These are phyloP conservation scores for Acanthamoeba culbertsoni DNA, from an alignment of 208 protist species.

Conservation along the genomic window DNA sequence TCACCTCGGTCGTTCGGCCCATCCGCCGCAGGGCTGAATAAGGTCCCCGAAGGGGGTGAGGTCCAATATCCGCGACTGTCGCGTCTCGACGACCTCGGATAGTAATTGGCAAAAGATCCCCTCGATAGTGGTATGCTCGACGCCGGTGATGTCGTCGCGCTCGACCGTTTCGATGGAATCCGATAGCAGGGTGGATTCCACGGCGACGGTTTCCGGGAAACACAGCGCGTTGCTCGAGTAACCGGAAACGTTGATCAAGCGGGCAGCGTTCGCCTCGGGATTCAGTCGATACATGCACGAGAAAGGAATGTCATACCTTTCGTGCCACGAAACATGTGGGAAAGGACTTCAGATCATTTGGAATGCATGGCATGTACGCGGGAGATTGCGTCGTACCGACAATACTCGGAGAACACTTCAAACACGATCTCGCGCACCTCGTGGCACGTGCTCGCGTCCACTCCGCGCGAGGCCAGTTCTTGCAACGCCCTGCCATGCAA, in stretches of 20 bases:
- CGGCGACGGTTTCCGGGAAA: neutral
- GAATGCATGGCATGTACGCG: neutral
- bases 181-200: no score
- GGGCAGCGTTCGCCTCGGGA: neutral
- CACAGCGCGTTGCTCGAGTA: neutral
- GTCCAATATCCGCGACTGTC: neutral
- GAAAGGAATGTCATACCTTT: neutral
- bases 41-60: neutral
- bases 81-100: neutral
- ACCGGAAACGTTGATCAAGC: neutral
- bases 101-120: neutral
- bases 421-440: neutral
- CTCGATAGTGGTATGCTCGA: neutral
- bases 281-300: neutral
- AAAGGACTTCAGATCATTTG: no score
- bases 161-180: neutral
- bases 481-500: neutral
- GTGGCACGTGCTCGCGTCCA: neutral
- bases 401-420: neutral
- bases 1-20: neutral
- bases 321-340: neutral
- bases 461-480: neutral
- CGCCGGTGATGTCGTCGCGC: neutral
- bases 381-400: neutral
- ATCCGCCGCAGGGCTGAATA: neutral